Evolutionary conservation across 2,329 filamentous ascomycete species (phyloP), one percentile per base, ranked within the genome.

Genomic region (Xylaria arbuscula): DNA sequence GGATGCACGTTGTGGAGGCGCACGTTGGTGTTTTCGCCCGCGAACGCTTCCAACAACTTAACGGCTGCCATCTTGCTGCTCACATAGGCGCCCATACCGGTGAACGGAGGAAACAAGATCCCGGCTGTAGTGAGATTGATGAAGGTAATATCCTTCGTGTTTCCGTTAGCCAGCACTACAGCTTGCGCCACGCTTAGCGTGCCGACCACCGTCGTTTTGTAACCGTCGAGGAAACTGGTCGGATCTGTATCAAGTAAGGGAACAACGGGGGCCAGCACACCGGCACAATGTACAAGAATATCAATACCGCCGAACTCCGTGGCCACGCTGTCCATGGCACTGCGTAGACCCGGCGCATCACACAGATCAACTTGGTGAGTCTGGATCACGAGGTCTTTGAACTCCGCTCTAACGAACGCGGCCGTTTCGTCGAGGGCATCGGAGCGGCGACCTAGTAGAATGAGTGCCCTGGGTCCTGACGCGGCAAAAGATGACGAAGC

Each of bases 1-100:
- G 83, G 83, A 24, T 85, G 82, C 17, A 85, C 72, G 28, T 81
- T 79, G 7, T 80, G 72, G 0, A 83, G 78, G 8, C 77, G 75
- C 8, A 83, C 64, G 2, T 72, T 69, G 0, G 78, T 78, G 64
- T 84, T 81, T 64, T 85, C 83, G 1, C 71, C 70, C 0, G 77
- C 77, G 42, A 84, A 73, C 60, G 78, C 80, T 61, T 85, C 80
- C 22, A 83, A 77, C 8, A 83, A 64, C 70, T 81, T 83, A 28
- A 78, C 75, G 1, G 77, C 72, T 0, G 81, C 81, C 19, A 83
- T 67, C 73, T 84, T 85, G 45, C 81, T 80, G 1, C 78, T 77
- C 4, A 78, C 74, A 67, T 85, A 85, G 15, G 75, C 72, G 19
- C 78, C 78, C 62, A 78, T 78, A 0, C 77, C 77, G 2, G 61